Conservation (phyloP, 495 filamentous ascomycete species). For the Penicillium pulvis region DNA sequence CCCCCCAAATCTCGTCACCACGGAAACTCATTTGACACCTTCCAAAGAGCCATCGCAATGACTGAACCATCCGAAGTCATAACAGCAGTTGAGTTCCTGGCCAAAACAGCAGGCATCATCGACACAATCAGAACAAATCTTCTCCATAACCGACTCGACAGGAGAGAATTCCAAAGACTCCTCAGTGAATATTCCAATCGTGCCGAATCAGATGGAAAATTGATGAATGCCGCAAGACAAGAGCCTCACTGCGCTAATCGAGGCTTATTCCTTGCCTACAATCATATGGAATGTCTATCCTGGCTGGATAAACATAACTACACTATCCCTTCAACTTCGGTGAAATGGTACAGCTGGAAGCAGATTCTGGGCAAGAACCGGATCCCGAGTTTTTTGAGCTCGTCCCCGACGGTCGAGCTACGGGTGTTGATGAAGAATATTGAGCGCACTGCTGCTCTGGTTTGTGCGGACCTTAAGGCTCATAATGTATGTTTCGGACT, state of each 20-base stretch:
- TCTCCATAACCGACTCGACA: conserved; percentile 15
- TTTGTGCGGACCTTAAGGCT: conserved; percentile 18
- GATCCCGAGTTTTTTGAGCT: background rate
- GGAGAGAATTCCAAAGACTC: conserved; percentile 6
- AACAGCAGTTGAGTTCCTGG: background rate
- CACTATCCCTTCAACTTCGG: conserved; percentile 14
- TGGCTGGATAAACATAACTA: conserved; percentile 18
- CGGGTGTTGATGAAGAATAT: conserved; percentile 9
- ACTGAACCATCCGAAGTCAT: background rate
- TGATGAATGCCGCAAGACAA: conserved; percentile 19
- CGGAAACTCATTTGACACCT: background rate
- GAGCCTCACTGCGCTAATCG: conserved; percentile 12
- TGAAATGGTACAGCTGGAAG: conserved; percentile 21
- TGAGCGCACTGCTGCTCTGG: conserved; percentile 11
- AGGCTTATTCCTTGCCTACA: conserved; percentile 19
- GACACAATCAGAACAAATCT: conserved; percentile 18
- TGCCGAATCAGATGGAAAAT: conserved; percentile 16
- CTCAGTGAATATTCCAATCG: conserved; percentile 15
- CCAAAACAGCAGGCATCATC: background rate
- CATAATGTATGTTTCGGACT: conserved; percentile 12
- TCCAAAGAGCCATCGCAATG: background rate
- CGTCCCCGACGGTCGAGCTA: conserved; percentile 7
- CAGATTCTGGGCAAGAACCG: conserved; percentile 3
- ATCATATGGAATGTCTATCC: conserved; percentile 20
- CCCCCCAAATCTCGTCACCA: background rate